phyloP scores from a whole-genome alignment of 305 asterid species.

The Solanum hybrid region DNA sequence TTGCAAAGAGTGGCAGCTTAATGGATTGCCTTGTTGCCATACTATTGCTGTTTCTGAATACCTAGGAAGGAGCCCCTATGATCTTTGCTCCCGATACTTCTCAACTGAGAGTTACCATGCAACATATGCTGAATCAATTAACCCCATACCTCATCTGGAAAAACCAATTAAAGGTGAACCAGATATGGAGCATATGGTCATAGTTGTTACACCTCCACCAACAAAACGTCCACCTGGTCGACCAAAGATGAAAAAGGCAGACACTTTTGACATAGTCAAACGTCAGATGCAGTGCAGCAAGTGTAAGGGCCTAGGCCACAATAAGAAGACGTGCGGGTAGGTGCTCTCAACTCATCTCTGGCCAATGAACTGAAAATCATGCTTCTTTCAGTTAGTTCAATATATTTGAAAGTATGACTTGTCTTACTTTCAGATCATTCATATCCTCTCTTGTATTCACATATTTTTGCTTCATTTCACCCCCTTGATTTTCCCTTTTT shows the following conservation, averaged over 20 bases:
- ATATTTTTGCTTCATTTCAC: not conserved
- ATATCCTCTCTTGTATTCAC: not conserved
- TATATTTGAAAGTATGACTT: not conserved
- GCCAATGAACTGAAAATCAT: not conserved
- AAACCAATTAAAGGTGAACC: constrained; percentile 2
- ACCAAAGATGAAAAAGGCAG: constrained; percentile 6
- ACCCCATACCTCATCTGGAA: constrained; percentile 11
- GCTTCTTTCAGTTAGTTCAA: not conserved
- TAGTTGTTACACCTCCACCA: constrained; percentile 12
- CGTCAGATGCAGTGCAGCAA: constrained; percentile 17
- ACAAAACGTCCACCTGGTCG: constrained; percentile 18
- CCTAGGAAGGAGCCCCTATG: constrained; percentile 13
- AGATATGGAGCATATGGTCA: not conserved
- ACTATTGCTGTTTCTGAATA: constrained; percentile 12
- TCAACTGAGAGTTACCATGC: constrained; percentile 10
- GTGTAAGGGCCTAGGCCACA: constrained; percentile 17
- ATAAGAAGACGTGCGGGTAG: constrained; percentile 16
- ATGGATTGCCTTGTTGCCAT: constrained; percentile 18
- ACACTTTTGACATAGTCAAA: constrained; percentile 1
- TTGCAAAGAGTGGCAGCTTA: constrained; percentile 15
- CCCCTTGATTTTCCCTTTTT: not conserved
- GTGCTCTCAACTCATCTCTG: not conserved
- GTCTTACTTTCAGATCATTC: not conserved
- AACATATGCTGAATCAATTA: constrained; percentile 12
- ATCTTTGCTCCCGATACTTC: constrained; percentile 8